These are phyloP conservation scores for Phaeosphaeriaceae sp. DNA, from an alignment of 2,329 filamentous ascomycete genomes.

Conservation along the genomic window DNA sequence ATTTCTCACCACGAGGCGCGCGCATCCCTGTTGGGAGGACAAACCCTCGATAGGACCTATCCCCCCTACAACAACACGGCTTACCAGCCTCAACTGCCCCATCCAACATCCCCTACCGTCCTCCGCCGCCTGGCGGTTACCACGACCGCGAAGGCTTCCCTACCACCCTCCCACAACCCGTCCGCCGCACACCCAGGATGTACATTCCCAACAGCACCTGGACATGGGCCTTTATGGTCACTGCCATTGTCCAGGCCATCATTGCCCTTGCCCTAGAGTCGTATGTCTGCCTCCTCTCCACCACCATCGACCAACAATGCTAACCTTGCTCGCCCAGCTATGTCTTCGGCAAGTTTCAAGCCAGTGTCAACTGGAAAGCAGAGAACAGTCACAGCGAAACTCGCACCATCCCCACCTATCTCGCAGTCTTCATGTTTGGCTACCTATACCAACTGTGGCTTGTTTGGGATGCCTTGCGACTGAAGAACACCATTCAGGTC, in stretches of 20 bases:
- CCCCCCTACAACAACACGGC: constrained; percentile 47
- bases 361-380: constrained; percentile 54
- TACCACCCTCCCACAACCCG: constrained; percentile 50
- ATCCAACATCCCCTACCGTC: constrained; percentile 50
- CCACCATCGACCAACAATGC: constrained; percentile 2
- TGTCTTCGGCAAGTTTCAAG: constrained; percentile 86
- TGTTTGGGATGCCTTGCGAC: constrained; percentile 88
- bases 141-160: constrained; percentile 49
- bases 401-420: constrained; percentile 86
- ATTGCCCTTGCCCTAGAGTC: constrained; percentile 84
- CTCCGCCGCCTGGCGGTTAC: constrained; percentile 56
- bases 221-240: constrained; percentile 84
- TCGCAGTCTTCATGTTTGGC: constrained; percentile 96
- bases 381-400: constrained; percentile 50
- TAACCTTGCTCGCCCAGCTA: constrained; percentile 63
- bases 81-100: constrained; percentile 51
- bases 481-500: constrained; percentile 98
- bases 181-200: constrained; percentile 55
- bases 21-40: constrained; percentile 65
- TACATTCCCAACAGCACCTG: constrained; percentile 84
- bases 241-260: constrained; percentile 76
- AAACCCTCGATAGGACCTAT: constrained; percentile 59
- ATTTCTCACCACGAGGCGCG: constrained; percentile 63
- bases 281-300: constrained; percentile 60
- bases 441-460: constrained; percentile 91